Evolutionary conservation across 768 basidiomycete genomes (phyloP).

Genomic region (Naganishia kalamii): DNA sequence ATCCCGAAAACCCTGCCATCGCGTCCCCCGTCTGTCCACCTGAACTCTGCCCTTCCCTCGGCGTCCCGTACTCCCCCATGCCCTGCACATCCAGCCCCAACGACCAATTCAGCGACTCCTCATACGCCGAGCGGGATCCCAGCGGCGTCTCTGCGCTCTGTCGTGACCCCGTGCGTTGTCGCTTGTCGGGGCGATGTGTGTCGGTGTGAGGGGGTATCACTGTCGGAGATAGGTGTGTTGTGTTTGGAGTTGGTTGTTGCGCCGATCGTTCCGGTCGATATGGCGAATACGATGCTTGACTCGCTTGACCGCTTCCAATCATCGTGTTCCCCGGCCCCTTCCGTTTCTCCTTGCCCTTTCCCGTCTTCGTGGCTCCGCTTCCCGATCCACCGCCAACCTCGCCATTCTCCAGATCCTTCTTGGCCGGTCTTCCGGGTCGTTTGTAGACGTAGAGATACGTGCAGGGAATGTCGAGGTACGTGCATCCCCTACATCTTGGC

Average conservation of each 20-base stretch:
- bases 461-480: conserved; percentile 8
- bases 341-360: conserved; percentile 11
- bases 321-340: background rate
- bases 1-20: too few species aligned
- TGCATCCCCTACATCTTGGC: conserved; percentile 8
- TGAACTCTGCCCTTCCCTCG: too few species aligned
- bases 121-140: background rate
- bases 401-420: background rate
- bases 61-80: too few species aligned
- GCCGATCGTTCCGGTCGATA: background rate
- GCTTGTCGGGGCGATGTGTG: background rate
- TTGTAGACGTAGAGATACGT: conserved; percentile 23
- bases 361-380: background rate
- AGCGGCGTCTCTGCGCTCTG: background rate
- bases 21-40: too few species aligned
- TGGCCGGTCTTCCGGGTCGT: conserved; percentile 15
- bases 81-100: background rate
- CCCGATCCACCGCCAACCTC: background rate
- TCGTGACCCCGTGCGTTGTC: background rate
- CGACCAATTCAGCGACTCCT: background rate
- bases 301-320: background rate
- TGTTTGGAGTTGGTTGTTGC: background rate
- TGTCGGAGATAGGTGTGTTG: background rate
- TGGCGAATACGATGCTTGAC: background rate
- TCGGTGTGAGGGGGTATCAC: background rate